phyloP scores from a whole-genome alignment of 192 early-diverging fungal genomes.

The Linnemannia schmuckeri region DNA sequence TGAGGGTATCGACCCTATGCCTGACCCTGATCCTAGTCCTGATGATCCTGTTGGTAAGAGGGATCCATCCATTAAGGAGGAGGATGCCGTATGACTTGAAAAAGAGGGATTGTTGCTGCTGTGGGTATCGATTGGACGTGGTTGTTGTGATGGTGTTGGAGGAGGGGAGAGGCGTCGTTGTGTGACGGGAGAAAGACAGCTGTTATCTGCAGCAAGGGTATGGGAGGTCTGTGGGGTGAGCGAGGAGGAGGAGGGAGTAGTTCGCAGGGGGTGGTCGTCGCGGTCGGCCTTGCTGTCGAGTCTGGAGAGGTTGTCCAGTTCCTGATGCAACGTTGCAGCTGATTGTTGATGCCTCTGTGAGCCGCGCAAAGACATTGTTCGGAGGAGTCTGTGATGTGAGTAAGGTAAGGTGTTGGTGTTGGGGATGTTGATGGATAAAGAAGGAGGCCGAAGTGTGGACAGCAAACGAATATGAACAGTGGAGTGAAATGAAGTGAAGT shows the following conservation, averaged over 20 bases:
- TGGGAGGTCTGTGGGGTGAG: not conserved
- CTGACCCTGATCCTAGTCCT: not conserved
- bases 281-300: not conserved
- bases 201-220: not conserved
- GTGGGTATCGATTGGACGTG: not conserved
- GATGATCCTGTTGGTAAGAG: not conserved
- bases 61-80: not conserved
- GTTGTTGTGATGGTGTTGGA: not conserved
- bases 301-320: not conserved
- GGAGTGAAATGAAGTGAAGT: conserved; percentile 14
- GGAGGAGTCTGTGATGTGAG: not conserved
- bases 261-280: not conserved
- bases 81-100: not conserved
- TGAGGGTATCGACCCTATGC: not conserved
- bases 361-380: not conserved
- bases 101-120: not conserved
- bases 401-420: too few relatives aligned
- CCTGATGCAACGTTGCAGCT: not conserved
- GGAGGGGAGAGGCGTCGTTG: not conserved
- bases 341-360: not conserved
- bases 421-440: not conserved
- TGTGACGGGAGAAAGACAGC: not conserved
- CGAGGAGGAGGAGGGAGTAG: not conserved
- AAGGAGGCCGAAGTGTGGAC: not conserved
- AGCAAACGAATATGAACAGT: not conserved